Evolutionary conservation across 192 early-diverging fungal species (phyloP), one percentile per base, ranked within the genome.

Genomic region (Coemansia sp.): DNA sequence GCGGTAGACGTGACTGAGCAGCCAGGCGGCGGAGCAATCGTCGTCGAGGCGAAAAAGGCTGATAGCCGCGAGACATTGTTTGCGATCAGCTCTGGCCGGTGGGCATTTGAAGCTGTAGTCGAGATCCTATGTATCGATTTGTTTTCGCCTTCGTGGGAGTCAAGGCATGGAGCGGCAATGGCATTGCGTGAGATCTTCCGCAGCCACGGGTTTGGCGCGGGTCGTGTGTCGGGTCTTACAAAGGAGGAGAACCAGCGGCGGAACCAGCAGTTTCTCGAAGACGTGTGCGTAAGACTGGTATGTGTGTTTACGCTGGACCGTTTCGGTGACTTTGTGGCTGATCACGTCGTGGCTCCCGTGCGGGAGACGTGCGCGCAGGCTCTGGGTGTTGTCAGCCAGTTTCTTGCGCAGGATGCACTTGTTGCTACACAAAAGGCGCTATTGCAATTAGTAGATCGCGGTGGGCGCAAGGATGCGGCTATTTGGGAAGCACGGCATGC

Each of bases 301-400:
- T 96, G 95, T 69, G 95, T 99, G 14, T 91, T 99, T 67, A 90
- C 92, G 5, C 79, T 98, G 64, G 98, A 99, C 77, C 87, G 95
- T 19, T 99, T 99, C 75, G 93, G 92, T 6, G 98, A 99, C 82
- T 99, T 95, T 79, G 93, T 95, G 21, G 91, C 92, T 6, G 96
- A 98, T 77, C 93, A 94, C 69, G 94, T 95, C 2, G 93, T 96
- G 36, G 92, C 91, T 5, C 97, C 97, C 8, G 97, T 99, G 10
- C 89, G 97, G 53, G 97, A 99, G 75, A 97, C 95, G 0, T 95
- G 94, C 62, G 90, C 92, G 6, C 92, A 94, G 73, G 87, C 91
- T 12, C 68, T 94, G 7, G 92, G 91, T 58, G 94, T 90, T 4
- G 81, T 90, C 34, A 73, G 89, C n/a, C 84, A 86, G 66, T 89